Conservation (phyloP, 2,329 filamentous ascomycete genomes). For the Calonectria pseudoreteaudii region DNA sequence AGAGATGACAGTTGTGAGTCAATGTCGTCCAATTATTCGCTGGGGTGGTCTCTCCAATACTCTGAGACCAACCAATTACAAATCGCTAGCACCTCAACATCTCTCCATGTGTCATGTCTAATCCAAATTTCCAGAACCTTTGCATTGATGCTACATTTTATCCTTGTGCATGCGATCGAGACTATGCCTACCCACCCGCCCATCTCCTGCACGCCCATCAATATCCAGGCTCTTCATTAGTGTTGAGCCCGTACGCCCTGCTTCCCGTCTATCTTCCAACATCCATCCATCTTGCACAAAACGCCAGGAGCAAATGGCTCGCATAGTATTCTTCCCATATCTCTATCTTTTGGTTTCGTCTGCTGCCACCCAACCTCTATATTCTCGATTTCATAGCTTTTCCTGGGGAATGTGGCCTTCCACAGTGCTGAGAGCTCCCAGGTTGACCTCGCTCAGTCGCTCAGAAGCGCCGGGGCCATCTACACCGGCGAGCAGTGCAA, state of each 20-base stretch:
- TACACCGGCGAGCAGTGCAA: conserved; percentile 66
- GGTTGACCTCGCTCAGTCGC: conserved; percentile 64
- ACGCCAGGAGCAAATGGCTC: conserved; percentile 36
- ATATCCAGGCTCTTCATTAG: conserved; percentile 24
- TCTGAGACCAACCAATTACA: not conserved
- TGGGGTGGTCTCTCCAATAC: not conserved
- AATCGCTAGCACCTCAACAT: not conserved
- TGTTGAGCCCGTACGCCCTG: conserved; percentile 30
- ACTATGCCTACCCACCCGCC: conserved; percentile 4
- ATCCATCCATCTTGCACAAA: conserved; percentile 34
- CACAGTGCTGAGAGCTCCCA: conserved; percentile 65
- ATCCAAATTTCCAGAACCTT: conserved; percentile 1
- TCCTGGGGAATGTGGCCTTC: conserved; percentile 63
- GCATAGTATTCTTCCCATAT: conserved; percentile 3
- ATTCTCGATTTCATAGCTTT: conserved; percentile 32
- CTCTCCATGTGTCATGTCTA: not conserved
- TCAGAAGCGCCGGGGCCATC: conserved; percentile 52
- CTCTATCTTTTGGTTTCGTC: conserved; percentile 13
- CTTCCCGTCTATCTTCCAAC: conserved; percentile 35
- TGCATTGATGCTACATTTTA: not conserved
- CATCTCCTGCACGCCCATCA: conserved; percentile 4
- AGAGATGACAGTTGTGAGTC: not conserved
- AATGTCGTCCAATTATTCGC: not conserved
- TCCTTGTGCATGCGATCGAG: not conserved
- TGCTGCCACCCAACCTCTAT: not conserved